These are phyloP conservation scores for Keithomyces neogunnii DNA, from an alignment of 2,329 filamentous ascomycete species.

Conservation along the genomic window DNA sequence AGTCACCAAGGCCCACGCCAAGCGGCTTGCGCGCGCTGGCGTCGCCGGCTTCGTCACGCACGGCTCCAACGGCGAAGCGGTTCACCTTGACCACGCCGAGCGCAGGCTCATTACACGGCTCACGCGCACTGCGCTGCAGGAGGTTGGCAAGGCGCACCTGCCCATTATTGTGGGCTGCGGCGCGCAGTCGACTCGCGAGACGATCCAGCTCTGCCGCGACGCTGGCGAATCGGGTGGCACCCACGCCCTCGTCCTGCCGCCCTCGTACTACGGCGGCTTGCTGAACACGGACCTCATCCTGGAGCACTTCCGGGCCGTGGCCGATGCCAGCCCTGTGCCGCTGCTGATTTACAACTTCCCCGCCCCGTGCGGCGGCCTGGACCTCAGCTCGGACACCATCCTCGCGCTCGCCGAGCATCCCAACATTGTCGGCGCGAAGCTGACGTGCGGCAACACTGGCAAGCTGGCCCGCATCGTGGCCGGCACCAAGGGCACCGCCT, in stretches of 20 bases:
- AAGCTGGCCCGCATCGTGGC: constrained; percentile 44
- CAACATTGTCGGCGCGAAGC: constrained; percentile 56
- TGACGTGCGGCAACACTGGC: constrained; percentile 56
- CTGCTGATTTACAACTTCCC: constrained; percentile 59
- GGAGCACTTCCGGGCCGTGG: constrained; percentile 54
- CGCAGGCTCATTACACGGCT: constrained; percentile 52
- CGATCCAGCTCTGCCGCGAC: constrained; percentile 56
- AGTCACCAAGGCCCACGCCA: constrained; percentile 41
- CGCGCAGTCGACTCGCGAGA: constrained; percentile 58
- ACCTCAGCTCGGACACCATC: constrained; percentile 49
- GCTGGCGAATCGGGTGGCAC: constrained; percentile 56
- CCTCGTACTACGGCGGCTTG: constrained; percentile 57
- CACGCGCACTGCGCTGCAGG: constrained; percentile 52
- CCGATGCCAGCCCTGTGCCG: constrained; percentile 47
- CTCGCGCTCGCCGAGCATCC: constrained; percentile 39
- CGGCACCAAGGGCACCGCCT: constrained; percentile 31
- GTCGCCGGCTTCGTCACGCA: constrained; percentile 61
- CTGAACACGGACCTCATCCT: constrained; percentile 49
- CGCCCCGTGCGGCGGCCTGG: constrained; percentile 45
- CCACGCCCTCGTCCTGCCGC: constrained; percentile 59
- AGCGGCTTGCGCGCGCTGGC: constrained; percentile 53
- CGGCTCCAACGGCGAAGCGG: constrained; percentile 67
- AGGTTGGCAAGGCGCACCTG: constrained; percentile 43
- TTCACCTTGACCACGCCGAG: constrained; percentile 59
- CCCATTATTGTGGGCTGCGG: constrained; percentile 64